Percentiles rank a stretch among this genome's conserved stretches.
Evolutionary conservation across 192 early-diverging fungal genomes (phyloP).

Genomic region (Gaertneriomyces sp.): DNA sequence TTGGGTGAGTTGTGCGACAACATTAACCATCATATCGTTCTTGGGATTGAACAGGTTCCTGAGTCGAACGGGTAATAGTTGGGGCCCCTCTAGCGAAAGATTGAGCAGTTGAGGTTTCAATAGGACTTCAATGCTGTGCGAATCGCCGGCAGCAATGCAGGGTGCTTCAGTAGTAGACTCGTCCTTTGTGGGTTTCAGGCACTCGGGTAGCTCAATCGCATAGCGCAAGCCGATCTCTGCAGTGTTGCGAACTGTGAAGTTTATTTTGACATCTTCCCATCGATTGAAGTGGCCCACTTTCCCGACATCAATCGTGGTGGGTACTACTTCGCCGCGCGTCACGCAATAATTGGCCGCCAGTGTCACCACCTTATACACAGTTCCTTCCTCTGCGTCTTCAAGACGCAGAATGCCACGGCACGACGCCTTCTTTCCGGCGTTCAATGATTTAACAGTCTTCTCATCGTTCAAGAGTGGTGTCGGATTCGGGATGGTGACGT

Average conservation of each 20-base stretch:
- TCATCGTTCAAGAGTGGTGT: constrained; percentile 32
- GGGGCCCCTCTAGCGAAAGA: constrained; percentile 46
- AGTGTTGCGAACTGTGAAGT: constrained; percentile 61
- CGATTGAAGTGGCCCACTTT: constrained; percentile 74
- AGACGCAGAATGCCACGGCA: constrained; percentile 60
- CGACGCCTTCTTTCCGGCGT: constrained; percentile 52
- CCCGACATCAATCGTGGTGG: constrained; percentile 61
- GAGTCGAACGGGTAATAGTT: constrained; percentile 49
- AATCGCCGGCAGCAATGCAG: constrained; percentile 22
- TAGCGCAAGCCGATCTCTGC: constrained; percentile 63
- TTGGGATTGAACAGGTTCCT: constrained; percentile 64
- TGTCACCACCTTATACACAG: constrained; percentile 59
- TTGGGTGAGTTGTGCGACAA: constrained; percentile 58
- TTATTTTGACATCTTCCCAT: constrained; percentile 59
- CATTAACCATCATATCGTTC: constrained; percentile 51
- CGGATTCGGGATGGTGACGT: constrained; percentile 55
- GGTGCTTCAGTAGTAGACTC: neutral
- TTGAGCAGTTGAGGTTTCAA: constrained; percentile 63
- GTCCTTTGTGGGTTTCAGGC: constrained; percentile 42
- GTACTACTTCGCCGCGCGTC: constrained; percentile 53
- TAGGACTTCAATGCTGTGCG: constrained; percentile 46
- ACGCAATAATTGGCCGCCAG: constrained; percentile 58
- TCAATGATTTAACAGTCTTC: constrained; percentile 26
- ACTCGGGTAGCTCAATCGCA: constrained; percentile 48
- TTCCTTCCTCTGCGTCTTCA: constrained; percentile 46